These are phyloP conservation scores for Gymnopilus junonius DNA, from an alignment of 768 basidiomycete species.

Conservation along the genomic window DNA sequence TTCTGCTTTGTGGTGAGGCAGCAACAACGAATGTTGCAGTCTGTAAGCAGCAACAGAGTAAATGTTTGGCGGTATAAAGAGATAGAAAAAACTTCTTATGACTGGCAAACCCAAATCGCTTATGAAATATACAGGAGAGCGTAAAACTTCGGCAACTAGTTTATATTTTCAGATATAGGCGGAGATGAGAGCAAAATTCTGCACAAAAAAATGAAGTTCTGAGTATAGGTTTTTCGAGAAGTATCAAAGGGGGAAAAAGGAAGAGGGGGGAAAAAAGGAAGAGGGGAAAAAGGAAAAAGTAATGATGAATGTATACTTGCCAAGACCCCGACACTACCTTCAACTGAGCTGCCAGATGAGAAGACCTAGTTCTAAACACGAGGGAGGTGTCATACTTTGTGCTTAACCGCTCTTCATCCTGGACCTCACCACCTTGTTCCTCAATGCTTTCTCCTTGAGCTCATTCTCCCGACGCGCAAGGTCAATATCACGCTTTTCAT, in stretches of 20 bases:
- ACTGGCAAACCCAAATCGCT: background rate
- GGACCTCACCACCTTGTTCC: conserved; percentile 81
- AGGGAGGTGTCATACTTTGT: background rate
- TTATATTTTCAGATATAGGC: background rate
- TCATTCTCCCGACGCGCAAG: conserved; percentile 77
- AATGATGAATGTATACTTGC: background rate
- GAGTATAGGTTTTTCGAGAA: background rate
- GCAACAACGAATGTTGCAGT: too few relatives aligned
- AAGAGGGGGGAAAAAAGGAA: background rate
- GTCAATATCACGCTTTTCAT: conserved; percentile 49
- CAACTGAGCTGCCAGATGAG: background rate
- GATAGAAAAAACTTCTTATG: background rate
- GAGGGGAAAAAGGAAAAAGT: background rate
- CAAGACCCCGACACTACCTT: background rate
- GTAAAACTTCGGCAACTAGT: background rate
- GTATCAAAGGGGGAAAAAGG: too few relatives aligned
- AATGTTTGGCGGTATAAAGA: background rate
- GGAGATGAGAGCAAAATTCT: background rate
- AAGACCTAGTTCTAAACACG: background rate
- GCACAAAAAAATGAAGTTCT: conserved; percentile 3
- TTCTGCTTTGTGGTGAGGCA: too few relatives aligned
- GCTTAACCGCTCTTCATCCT: conserved; percentile 45
- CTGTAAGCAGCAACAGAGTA: background rate
- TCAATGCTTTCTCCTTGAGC: conserved; percentile 77
- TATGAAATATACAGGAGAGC: background rate